Conservation (phyloP, 345 rosid genomes). For the Camelina neglecta region DNA sequence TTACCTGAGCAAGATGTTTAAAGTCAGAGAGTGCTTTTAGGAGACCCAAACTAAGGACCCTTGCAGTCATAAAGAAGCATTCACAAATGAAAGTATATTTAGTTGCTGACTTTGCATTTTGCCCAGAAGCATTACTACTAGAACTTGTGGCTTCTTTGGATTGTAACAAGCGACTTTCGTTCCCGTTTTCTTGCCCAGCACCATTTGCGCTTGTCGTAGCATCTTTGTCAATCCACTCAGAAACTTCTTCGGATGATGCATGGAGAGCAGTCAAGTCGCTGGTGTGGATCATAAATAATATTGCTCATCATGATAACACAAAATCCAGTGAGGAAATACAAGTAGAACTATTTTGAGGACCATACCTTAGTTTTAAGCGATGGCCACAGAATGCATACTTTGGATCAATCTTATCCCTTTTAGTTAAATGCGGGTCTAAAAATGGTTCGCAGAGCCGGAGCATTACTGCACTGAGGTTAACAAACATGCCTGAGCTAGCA, state of each 20-base stretch:
- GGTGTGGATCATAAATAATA: slow-evolving; percentile 34
- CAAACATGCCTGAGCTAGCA: slow-evolving; percentile 99
- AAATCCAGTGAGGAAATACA: slow-evolving; percentile 7
- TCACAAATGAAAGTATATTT: slow-evolving; percentile 85
- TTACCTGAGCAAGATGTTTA: slow-evolving; percentile 96
- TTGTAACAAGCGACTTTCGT: slow-evolving; percentile 63
- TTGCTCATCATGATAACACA: slow-evolving; percentile 13
- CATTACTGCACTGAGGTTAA: slow-evolving; percentile 95
- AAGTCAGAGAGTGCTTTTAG: slow-evolving; percentile 96
- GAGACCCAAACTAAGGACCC: slow-evolving; percentile 95
- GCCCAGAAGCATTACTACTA: slow-evolving; percentile 49
- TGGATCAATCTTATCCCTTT: slow-evolving; percentile 88
- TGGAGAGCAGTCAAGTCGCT: slow-evolving; percentile 89
- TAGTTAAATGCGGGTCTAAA: slow-evolving; percentile 75
- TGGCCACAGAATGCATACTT: slow-evolving; percentile 69
- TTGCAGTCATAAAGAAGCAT: slow-evolving; percentile 98
- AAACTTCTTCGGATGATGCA: slow-evolving; percentile 93
- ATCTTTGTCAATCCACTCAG: slow-evolving; percentile 73
- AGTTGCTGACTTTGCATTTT: slow-evolving; percentile 46
- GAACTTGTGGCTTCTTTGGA: slow-evolving; percentile 86
- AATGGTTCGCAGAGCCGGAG: slow-evolving; percentile 93
- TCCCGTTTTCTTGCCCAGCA: slow-evolving; percentile 46
- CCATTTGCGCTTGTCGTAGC: slow-evolving; percentile 42
- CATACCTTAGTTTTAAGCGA: slow-evolving; percentile 85
- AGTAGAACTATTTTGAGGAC: slow-evolving; percentile 9